A percentile compares a stretch with the other conserved stretches of the same genome.
Conservation (phyloP, 169 alveolate genomes). For the Plasmodium reichenowi region DNA sequence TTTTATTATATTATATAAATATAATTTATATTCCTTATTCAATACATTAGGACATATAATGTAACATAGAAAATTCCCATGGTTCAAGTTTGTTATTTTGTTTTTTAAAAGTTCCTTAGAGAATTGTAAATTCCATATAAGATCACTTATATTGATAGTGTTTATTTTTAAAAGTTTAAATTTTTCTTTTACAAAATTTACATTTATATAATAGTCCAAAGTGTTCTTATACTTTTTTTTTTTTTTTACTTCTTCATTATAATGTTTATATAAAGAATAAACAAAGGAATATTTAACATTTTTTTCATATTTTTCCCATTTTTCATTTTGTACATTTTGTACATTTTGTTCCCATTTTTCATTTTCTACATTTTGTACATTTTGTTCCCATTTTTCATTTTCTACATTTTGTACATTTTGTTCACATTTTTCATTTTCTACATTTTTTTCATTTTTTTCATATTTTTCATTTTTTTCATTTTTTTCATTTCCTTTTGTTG, state of each 20-base stretch:
- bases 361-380: no score
- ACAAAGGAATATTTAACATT: constrained; percentile 4
- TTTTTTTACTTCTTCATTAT: not conserved
- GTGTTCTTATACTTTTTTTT: not conserved
- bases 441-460: not conserved
- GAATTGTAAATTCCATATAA: constrained; percentile 25
- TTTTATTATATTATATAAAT: constrained; percentile 1
- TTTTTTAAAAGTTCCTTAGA: constrained; percentile 9
- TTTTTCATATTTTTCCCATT: not conserved
- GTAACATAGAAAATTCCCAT: constrained; percentile 16
- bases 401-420: no score
- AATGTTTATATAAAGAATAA: constrained; percentile 6
- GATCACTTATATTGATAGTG: constrained; percentile 8
- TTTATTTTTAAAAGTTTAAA: constrained; percentile 4
- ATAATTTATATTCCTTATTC: constrained; percentile 6
- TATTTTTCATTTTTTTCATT: no score
- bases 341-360: no score
- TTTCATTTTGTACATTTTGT: no score
- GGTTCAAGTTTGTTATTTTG: constrained; percentile 3
- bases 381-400: no score
- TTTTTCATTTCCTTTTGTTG: no score
- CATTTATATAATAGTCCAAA: constrained; percentile 1
- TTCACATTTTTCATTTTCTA: no score
- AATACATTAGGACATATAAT: constrained; percentile 12
- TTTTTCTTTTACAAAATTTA: not conserved